These are phyloP conservation scores for Mycosphaerella arachidis DNA, from an alignment of 2,329 filamentous ascomycete genomes.

Conservation along the genomic window DNA sequence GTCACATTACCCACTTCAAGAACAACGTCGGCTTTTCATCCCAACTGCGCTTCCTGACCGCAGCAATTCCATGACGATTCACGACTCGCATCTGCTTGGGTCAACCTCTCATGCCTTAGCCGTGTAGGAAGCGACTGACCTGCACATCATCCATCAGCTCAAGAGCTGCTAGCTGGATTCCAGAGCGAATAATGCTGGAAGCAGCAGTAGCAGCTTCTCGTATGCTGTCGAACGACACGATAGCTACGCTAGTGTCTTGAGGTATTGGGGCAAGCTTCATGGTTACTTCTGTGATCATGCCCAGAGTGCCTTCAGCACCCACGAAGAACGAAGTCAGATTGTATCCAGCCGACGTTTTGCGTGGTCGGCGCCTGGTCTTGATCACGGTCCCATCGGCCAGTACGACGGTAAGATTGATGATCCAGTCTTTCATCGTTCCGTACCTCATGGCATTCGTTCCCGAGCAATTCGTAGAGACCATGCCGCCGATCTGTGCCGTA, in stretches of 20 bases:
- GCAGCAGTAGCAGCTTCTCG: constrained; percentile 71
- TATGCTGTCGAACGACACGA: constrained; percentile 74
- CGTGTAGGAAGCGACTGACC: not conserved
- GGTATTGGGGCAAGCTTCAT: constrained; percentile 75
- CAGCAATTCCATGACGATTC: constrained; percentile 56
- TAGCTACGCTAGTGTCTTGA: constrained; percentile 70
- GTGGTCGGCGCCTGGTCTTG: constrained; percentile 71
- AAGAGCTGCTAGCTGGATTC: constrained; percentile 70
- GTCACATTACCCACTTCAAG: constrained; percentile 43
- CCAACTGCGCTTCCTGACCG: constrained; percentile 67
- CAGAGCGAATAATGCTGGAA: constrained; percentile 69
- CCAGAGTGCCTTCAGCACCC: constrained; percentile 75
- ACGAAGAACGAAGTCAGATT: constrained; percentile 77
- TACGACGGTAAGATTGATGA: constrained; percentile 76
- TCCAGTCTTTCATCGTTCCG: constrained; percentile 85
- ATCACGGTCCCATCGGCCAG: constrained; percentile 73
- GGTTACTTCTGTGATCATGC: constrained; percentile 76
- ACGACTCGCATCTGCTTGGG: constrained; percentile 63
- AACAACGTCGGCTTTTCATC: constrained; percentile 73
- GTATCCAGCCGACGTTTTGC: constrained; percentile 76
- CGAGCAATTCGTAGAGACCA: constrained; percentile 70
- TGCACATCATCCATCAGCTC: constrained; percentile 87
- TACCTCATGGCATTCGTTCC: constrained; percentile 70
- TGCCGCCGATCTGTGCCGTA: constrained; percentile 70
- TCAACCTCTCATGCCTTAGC: not conserved